A percentile compares a stretch with the other conserved stretches of the same genome.
Conservation (phyloP, 768 basidiomycete species). For the Trichaptum fuscoviolaceum region DNA sequence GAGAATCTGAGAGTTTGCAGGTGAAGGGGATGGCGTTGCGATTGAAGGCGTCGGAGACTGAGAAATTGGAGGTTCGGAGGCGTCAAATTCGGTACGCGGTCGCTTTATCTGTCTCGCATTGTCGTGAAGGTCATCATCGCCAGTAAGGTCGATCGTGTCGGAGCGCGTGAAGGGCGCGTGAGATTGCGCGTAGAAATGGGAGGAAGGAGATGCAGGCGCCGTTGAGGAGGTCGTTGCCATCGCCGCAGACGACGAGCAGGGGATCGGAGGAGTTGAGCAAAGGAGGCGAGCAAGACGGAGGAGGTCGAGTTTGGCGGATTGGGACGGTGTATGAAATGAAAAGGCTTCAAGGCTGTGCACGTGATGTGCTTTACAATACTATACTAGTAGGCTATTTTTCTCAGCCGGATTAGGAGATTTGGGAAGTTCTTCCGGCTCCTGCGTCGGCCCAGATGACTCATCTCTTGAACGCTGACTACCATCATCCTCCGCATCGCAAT, state of each 20-base stretch:
- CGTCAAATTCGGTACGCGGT: conserved; percentile 30
- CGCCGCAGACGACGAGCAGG: conserved; percentile 12
- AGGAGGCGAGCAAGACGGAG: neutral
- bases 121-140: conserved; percentile 58
- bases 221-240: conserved; percentile 12
- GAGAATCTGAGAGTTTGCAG: conserved; percentile 6
- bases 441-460: neutral
- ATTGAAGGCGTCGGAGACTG: neutral
- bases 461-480: neutral
- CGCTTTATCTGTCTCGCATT: conserved; percentile 35
- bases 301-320: neutral
- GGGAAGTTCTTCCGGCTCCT: neutral
- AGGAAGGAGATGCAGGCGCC: conserved; percentile 4
- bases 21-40: conserved; percentile 1
- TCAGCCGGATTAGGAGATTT: neutral
- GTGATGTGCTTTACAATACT: neutral
- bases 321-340: neutral
- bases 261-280: neutral
- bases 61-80: neutral
- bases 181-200: conserved; percentile 4
- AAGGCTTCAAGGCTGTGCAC: neutral
- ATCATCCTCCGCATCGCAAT: neutral
- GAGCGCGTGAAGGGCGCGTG: conserved; percentile 30
- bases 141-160: conserved; percentile 65
- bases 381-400: neutral